Percentiles rank a stretch among this genome's conserved stretches.
Evolutionary conservation across 805 yeast genomes (phyloP).

Genomic region (Candida fluviatilis): DNA sequence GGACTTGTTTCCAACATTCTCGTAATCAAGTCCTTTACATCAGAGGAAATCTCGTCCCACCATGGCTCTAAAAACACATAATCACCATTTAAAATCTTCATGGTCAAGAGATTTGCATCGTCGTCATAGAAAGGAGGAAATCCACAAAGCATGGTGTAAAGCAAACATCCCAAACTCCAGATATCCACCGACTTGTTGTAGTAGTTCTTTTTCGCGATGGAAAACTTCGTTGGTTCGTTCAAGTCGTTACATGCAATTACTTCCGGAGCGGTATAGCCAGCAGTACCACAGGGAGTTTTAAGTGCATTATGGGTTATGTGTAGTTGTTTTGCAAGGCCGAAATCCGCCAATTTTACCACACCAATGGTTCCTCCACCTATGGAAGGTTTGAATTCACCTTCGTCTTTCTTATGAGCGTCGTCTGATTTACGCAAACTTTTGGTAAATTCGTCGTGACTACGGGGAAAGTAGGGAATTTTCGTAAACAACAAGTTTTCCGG

Average conservation of each 20-base stretch:
- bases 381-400: slow-evolving; percentile 50
- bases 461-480: slow-evolving; percentile 45
- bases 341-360: slow-evolving; percentile 60
- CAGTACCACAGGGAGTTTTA: slow-evolving; percentile 74
- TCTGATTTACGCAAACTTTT: slow-evolving; percentile 45
- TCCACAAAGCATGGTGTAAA: slow-evolving; percentile 66
- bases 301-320: slow-evolving; percentile 27
- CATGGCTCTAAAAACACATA: slow-evolving; percentile 75
- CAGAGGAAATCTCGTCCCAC: slow-evolving; percentile 81
- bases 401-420: slow-evolving; percentile 57
- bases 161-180: slow-evolving; percentile 71
- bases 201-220: slow-evolving; percentile 37
- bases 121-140: slow-evolving; percentile 77
- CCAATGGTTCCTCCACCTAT: slow-evolving; percentile 67
- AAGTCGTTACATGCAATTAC: slow-evolving; percentile 42
- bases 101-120: slow-evolving; percentile 55
- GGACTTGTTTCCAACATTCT: slow-evolving; percentile 71
- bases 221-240: slow-evolving; percentile 10
- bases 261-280: slow-evolving; percentile 74
- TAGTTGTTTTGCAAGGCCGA: slow-evolving; percentile 62
- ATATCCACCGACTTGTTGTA: slow-evolving; percentile 67
- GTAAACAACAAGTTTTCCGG: slow-evolving; percentile 73
- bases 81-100: slow-evolving; percentile 67
- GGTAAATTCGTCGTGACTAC: slow-evolving; percentile 28
- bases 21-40: slow-evolving; percentile 65